A percentile compares a stretch with the other conserved stretches of the same genome.
phyloP scores from a whole-genome alignment of 352 stramenopile genomes.

The Phytophthora citricola region DNA sequence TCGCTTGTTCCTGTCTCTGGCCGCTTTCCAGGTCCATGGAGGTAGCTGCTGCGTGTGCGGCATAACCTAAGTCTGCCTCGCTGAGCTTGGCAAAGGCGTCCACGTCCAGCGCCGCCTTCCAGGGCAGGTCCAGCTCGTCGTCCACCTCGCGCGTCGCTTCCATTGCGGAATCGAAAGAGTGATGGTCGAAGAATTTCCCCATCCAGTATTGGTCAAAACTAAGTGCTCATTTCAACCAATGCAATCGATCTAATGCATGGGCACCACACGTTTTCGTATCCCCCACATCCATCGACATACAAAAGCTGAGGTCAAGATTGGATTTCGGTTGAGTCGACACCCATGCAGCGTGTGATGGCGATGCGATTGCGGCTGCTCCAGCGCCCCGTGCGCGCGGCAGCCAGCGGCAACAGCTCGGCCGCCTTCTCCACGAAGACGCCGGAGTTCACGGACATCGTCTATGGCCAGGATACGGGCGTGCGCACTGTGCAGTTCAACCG shows the following conservation, averaged over 20 bases:
- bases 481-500: conserved; percentile 92
- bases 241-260: conserved; percentile 1
- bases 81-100: conserved; percentile 53
- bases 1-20: conserved; percentile 17
- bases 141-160: conserved; percentile 44
- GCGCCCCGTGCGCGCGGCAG: conserved; percentile 46
- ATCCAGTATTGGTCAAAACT: conserved; percentile 35
- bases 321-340: conserved; percentile 11
- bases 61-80: conserved; percentile 41
- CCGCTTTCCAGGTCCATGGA: conserved; percentile 20
- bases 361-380: conserved; percentile 68
- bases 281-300: neutral
- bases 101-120: conserved; percentile 54
- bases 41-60: neutral
- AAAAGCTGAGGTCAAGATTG: conserved; percentile 15
- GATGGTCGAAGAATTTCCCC: conserved; percentile 27
- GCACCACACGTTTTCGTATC: conserved; percentile 38
- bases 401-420: neutral
- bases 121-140: conserved; percentile 51
- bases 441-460: conserved; percentile 76
- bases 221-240: conserved; percentile 33
- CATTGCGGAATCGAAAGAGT: conserved; percentile 30
- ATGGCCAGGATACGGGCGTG: conserved; percentile 78
- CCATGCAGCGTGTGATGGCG: conserved; percentile 57
- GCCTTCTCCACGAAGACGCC: conserved; percentile 47